Evolutionary conservation across 768 basidiomycete species (phyloP).

Genomic region (Collybia sordida): DNA sequence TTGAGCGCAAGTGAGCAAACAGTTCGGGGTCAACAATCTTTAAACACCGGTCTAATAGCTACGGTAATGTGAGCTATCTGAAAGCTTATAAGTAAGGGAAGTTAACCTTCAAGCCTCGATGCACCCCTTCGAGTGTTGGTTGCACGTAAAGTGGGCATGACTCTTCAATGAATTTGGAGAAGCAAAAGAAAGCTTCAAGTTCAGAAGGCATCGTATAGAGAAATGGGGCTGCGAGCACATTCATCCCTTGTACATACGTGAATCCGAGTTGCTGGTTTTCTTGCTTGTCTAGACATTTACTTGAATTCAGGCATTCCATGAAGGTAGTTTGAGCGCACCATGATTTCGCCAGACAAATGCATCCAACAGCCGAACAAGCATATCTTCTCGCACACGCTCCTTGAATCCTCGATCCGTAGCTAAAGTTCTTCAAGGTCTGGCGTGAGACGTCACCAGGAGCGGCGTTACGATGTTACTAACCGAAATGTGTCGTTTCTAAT

Average conservation of each 20-base stretch:
- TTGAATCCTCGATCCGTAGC: conserved; percentile 98
- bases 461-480: conserved; percentile 33
- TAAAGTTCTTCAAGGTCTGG: conserved; percentile 58
- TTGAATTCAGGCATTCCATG: not conserved
- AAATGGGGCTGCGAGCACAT: conserved; percentile 97
- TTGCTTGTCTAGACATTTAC: conserved; percentile 56
- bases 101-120: conserved; percentile 85
- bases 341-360: conserved; percentile 97
- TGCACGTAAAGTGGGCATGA: conserved; percentile 96
- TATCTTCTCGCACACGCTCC: conserved; percentile 93
- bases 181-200: conserved; percentile 97
- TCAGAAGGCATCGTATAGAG: conserved; percentile 97
- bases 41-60: conserved; percentile 93
- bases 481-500: conserved; percentile 97
- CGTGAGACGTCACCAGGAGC: not conserved
- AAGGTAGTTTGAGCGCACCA: conserved; percentile 42
- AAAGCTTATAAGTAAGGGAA: conserved; percentile 1
- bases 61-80: conserved; percentile 1
- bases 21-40: conserved; percentile 90
- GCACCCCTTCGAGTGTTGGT: conserved; percentile 94
- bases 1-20: conserved; percentile 77
- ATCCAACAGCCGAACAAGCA: conserved; percentile 94
- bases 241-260: conserved; percentile 99
- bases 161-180: conserved; percentile 93
- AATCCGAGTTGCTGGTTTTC: conserved; percentile 82